These are phyloP conservation scores for Penicillium taxi DNA, from an alignment of 495 filamentous ascomycete genomes.

Conservation along the genomic window DNA sequence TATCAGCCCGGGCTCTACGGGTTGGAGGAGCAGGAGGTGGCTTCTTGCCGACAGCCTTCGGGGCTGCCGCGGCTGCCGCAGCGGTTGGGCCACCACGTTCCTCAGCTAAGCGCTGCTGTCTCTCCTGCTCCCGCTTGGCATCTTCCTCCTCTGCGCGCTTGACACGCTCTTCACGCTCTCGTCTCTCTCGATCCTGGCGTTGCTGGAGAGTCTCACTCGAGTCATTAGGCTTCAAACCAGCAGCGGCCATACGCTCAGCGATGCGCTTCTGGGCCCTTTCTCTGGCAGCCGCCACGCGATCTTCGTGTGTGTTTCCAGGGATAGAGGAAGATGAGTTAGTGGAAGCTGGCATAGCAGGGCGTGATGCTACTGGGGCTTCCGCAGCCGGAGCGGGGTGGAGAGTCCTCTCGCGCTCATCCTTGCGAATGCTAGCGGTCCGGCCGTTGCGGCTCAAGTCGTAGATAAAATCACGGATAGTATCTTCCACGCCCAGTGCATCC, in stretches of 20 bases:
- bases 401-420: slow-evolving; percentile 51
- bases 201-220: slow-evolving; percentile 71
- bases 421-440: slow-evolving; percentile 62
- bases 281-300: slow-evolving; percentile 90
- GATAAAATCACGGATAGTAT: slow-evolving; percentile 94
- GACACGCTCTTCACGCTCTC: slow-evolving; percentile 77
- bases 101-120: slow-evolving; percentile 76
- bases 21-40: slow-evolving; percentile 79
- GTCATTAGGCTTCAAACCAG: slow-evolving; percentile 71
- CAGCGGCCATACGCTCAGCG: slow-evolving; percentile 92
- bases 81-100: slow-evolving; percentile 63
- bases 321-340: slow-evolving; percentile 34
- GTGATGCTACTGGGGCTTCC: slow-evolving; percentile 24
- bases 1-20: slow-evolving; percentile 61
- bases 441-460: slow-evolving; percentile 86
- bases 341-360: slow-evolving; percentile 35
- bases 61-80: slow-evolving; percentile 14
- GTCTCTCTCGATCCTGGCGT: slow-evolving; percentile 78
- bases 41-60: slow-evolving; percentile 59
- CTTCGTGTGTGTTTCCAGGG: slow-evolving; percentile 78
- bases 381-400: slow-evolving; percentile 15
- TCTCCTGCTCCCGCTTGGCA: slow-evolving; percentile 76
- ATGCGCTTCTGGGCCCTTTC: slow-evolving; percentile 95
- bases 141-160: slow-evolving; percentile 93
- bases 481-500: slow-evolving; percentile 91